Base-by-base conservation (phyloP, 1,284 basidiomycete species). In the Meripilus lineatus region DNA sequence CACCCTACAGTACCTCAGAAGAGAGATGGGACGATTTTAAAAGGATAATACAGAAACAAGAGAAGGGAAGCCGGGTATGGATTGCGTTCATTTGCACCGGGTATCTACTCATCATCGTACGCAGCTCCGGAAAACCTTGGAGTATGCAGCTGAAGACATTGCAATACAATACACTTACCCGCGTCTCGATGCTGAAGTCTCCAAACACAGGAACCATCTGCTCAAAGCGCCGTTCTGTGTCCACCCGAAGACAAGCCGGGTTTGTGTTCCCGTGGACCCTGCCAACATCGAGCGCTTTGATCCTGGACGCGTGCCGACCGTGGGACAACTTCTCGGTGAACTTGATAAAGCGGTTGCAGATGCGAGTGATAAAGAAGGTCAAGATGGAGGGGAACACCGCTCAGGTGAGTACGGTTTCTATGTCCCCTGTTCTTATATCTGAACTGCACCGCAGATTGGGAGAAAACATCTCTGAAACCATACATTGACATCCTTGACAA, bases 201-300 rank as follows among this genome's bases (percentile, higher is more conserved):
- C 93, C 2, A 96, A 98, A 60, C 92, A 95, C 58, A 78, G 93
- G 46, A 99, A 99, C 68, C 96, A 99, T 69, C 77, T 99, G 70
- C 81, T 99, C 50, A 99, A 99, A 66, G 86, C 92, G 21, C 96
- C 96, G 0, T 99, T 99, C 66, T 96, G 93, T 60, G 74, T 99
- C 0, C 95, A 99, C 65, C 95, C 96, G 0, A 92, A 92, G 50
- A 99, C 96, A 1, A 94, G 94, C 1, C 81, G 93, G 32, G 82
- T 99, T 8, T 99, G 95, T 64, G 91, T 99, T 0, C 96, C 96
- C 1, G 72, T 99, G 23, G 86, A 96, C 57, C 87, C 92, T 2
- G 68, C 67, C 25, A 64, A 68, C 25, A 80, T 95, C n/a, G 81
- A 91, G 44, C 69, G 77, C 0, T 99, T 99, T 59, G 83, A 96